Conservation (phyloP, 257 asterid genomes). For the Lithospermum erythrorhizon region DNA sequence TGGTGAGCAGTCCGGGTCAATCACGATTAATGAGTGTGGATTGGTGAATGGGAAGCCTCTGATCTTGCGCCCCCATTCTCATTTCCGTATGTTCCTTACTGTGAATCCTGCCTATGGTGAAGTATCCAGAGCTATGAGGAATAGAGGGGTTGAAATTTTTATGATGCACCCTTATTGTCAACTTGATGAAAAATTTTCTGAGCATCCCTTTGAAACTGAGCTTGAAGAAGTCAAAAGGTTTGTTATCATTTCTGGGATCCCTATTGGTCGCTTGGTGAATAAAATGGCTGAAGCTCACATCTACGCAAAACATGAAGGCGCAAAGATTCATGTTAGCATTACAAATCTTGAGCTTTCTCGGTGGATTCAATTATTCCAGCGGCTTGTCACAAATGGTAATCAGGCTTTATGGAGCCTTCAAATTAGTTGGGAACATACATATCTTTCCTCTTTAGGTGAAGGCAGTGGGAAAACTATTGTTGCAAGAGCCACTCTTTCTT, state of each 20-base stretch:
- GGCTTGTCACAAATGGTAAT: constrained; percentile 66
- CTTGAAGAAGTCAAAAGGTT: constrained; percentile 65
- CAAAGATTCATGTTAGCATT: constrained; percentile 38
- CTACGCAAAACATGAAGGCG: constrained; percentile 64
- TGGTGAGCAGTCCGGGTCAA: constrained; percentile 97
- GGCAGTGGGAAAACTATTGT: constrained; percentile 50
- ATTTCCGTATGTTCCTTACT: constrained; percentile 88
- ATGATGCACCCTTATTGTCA: constrained; percentile 69
- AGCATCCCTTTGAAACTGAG: constrained; percentile 38
- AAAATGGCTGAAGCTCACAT: constrained; percentile 80
- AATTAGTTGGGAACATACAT: constrained; percentile 80
- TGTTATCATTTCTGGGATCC: constrained; percentile 63
- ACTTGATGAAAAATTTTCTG: constrained; percentile 23
- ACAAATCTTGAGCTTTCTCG: constrained; percentile 88
- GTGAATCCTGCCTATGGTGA: constrained; percentile 87
- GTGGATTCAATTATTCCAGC: constrained; percentile 79
- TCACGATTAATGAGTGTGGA: constrained; percentile 90
- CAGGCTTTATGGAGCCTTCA: constrained; percentile 69
- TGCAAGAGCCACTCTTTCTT: constrained; percentile 34
- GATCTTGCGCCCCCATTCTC: constrained; percentile 81
- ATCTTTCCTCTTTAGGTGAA: constrained; percentile 81
- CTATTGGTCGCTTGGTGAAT: constrained; percentile 57
- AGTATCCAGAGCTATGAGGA: constrained; percentile 98
- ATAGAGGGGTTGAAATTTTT: constrained; percentile 86
- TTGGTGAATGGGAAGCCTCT: constrained; percentile 74